A percentile compares a stretch with the other conserved stretches of the same genome.
phyloP scores from a whole-genome alignment of 768 basidiomycete species.

The Suillus clintonianus region DNA sequence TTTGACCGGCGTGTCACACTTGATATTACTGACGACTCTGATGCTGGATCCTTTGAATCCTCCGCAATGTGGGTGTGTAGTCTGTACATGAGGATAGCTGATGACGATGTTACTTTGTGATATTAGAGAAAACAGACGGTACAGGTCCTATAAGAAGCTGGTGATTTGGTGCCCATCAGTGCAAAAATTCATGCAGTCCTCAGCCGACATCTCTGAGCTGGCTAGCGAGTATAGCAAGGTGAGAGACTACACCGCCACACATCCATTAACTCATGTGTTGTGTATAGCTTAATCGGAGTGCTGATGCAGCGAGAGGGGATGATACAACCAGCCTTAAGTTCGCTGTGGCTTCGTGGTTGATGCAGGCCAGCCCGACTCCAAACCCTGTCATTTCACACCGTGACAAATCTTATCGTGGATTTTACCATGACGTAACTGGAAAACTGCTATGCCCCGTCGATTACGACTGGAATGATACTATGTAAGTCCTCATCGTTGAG shows the following conservation, averaged over 20 bases:
- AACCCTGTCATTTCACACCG: not conserved
- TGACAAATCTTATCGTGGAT: not conserved
- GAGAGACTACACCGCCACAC: not conserved
- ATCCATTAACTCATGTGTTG: not conserved
- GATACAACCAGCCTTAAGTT: conserved; percentile 2
- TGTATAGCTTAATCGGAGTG: not conserved
- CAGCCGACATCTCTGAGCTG: not conserved
- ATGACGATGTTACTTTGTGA: not conserved
- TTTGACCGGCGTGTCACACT: not conserved
- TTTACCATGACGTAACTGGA: not conserved
- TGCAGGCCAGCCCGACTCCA: not conserved
- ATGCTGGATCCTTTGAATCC: not conserved
- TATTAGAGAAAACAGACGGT: not conserved
- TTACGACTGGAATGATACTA: not conserved
- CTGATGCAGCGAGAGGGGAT: not conserved
- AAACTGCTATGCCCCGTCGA: not conserved
- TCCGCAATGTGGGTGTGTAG: not conserved
- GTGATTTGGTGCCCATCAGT: not conserved
- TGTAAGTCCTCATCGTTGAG: not conserved
- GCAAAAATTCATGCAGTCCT: not conserved
- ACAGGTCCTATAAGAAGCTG: not conserved
- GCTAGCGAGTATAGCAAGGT: not conserved
- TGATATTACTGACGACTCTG: not conserved
- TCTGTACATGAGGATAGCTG: not conserved
- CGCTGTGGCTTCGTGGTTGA: not conserved